Base-by-base conservation (phyloP, 192 early-diverging fungal species). In the Chytriomyces confervae region DNA sequence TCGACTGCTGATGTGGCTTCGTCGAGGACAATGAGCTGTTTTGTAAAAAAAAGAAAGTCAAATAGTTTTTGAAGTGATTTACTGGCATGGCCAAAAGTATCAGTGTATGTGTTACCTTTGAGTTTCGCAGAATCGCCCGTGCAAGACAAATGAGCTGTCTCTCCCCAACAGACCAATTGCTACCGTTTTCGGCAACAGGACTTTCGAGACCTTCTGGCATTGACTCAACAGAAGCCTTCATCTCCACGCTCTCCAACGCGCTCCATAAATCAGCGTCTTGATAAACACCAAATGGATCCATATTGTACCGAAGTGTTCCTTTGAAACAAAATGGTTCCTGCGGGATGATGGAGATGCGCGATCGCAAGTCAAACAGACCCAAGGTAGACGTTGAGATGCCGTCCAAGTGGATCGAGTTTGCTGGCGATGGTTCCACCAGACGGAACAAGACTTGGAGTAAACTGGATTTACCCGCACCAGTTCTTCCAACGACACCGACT, bases 401-500 rank as follows among this genome's bases (percentile, higher is more conserved):
- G 73, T 95, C 95, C 64, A 95, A 89, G 50, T 66, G 63, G 49
- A 96, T 86, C 23, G 77, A 87, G 5, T 86, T 84, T 50, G 72
- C 18, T 7, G 85, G 75, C 20, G 80, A 43, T 1, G 90, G 91
- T 79, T 94, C 92, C n/a, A 86, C 87, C 36, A 95, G 76, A 16
- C 95, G 87, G 79, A 96, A 94, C 29, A 87, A 43, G 3, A 82
- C 84, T 50, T 69, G 72, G 27, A 93, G 76, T 51, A 93, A 77
- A 69, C 85, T 87, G 1, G 84, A 84, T 50, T 91, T 93, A 2
- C 91, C 91, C 20, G 91, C 91, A 6, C 94, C 94, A 85, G 70
- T 65, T 0, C 43, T n/a, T 49, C 95, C 95, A n/a, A 96, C 91
- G 16, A 96, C 86, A 18, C 91, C 95, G 67, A 95, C 83, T 64